Base-by-base conservation (phyloP, 495 filamentous ascomycete genomes). In the Chaetomium tenue region DNA sequence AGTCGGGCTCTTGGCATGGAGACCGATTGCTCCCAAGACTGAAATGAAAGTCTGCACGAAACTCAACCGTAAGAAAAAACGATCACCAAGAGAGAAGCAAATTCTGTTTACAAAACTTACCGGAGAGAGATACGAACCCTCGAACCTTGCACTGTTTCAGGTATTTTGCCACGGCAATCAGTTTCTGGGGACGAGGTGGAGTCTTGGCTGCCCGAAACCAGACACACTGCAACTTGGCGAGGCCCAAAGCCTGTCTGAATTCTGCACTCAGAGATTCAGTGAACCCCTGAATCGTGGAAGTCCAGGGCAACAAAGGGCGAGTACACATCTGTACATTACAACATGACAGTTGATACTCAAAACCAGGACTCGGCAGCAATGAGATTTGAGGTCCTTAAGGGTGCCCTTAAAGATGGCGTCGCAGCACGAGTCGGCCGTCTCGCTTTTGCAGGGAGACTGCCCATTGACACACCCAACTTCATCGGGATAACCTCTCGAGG, bases 401-500 rank as follows among this genome's bases (percentile, higher is more conserved):
- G 63, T 12, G 72, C 74, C 46, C 52, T 67, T 9, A 66, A 60
- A 28, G 75, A 76, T 47, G 76, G 69, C 16, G 63, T 69, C 30
- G 73, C 73, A 23, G 68, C 82, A 16, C 73, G 90, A 68, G 72
- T 93, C 26, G 92, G 92, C 20, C 80, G 75, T 60, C 76, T 97
- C 33, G 71, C 80, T 3, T 68, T 92, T 5, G 70, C 82, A 18
- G 85, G 86, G 59, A 81, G 88, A 46, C 81, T 78, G 58, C 68
- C 82, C 15, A 78, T 95, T 63, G 77, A 87, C 6, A 98, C 95
- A 25, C 94, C 94, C 54, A 88, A 90, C 67, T 95, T 88, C 73
- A 74, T 97, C 47, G 87, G 85, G 39, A 76, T 87, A 66, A 89
- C 89, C 3, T 96, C 95, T 47, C 84, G 94, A 63, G 94, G 94